Evolutionary conservation across 2,329 filamentous ascomycete species (phyloP).

Genomic region (Colletotrichum melonis): DNA sequence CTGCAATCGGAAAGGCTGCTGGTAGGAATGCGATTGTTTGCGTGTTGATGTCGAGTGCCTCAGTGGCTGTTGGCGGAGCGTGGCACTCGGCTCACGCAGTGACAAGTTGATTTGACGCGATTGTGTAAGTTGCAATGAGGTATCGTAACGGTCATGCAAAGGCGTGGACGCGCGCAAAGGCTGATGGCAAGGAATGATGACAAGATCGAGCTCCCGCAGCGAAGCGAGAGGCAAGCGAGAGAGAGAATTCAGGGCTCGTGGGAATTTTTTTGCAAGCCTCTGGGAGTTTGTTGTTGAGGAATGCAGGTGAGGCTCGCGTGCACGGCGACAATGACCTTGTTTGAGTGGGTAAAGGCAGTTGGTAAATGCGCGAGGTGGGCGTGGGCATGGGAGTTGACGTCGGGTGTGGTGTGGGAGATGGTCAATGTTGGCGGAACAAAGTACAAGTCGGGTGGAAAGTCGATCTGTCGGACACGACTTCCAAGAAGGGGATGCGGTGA

Average conservation of each 20-base stretch:
- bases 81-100: slow-evolving; percentile 24
- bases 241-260: slow-evolving; percentile 1
- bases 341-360: slow-evolving; percentile 19
- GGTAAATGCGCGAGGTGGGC: slow-evolving; percentile 7
- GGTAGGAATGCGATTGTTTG: background rate
- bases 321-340: slow-evolving; percentile 37
- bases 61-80: slow-evolving; percentile 19
- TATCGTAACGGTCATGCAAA: slow-evolving; percentile 15
- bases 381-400: slow-evolving; percentile 19
- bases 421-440: slow-evolving; percentile 19
- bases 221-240: slow-evolving; percentile 15
- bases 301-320: slow-evolving; percentile 26
- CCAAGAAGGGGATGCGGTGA: slow-evolving; percentile 37
- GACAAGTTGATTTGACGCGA: slow-evolving; percentile 17
- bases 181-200: slow-evolving; percentile 2
- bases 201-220: slow-evolving; percentile 16
- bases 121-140: slow-evolving; percentile 18
- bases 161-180: background rate
- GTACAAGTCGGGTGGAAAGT: slow-evolving; percentile 8
- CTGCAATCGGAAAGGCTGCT: background rate
- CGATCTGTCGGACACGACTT: slow-evolving; percentile 30
- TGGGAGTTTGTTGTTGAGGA: slow-evolving; percentile 14
- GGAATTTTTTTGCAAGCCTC: background rate
- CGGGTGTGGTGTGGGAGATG: slow-evolving; percentile 1
- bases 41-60: slow-evolving; percentile 7